Percentiles rank a stretch among this genome's conserved stretches.
Conservation (phyloP, 306 rosid genomes). For the Vicia sativa region DNA sequence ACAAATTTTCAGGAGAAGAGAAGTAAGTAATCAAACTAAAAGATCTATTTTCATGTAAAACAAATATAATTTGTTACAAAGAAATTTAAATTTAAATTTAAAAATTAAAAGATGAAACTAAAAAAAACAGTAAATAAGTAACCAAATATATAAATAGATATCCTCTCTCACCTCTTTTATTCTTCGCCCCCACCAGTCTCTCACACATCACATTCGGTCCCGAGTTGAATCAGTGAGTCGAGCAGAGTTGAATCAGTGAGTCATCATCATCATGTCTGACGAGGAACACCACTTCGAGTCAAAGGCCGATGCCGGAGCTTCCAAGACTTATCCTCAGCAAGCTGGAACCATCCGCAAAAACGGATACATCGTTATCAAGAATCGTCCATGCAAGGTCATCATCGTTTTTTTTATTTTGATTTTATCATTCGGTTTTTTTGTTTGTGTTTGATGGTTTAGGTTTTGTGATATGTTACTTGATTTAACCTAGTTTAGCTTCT, state of each 20-base stretch:
- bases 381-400: slow-evolving; percentile 79
- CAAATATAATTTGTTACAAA: too few relatives aligned
- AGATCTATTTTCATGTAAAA: too few relatives aligned
- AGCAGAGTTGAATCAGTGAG: neutral
- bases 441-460: neutral
- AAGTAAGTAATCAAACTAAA: too few relatives aligned
- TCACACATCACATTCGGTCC: neutral
- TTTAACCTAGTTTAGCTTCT: neutral
- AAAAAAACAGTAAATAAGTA: too few relatives aligned
- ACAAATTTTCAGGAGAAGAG: too few relatives aligned
- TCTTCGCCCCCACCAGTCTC: slow-evolving; percentile 28
- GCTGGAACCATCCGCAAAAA: slow-evolving; percentile 53
- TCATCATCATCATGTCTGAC: slow-evolving; percentile 34
- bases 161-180: neutral
- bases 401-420: neutral
- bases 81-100: too few relatives aligned
- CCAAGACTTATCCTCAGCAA: slow-evolving; percentile 39
- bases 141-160: slow-evolving; percentile 18
- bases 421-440: neutral
- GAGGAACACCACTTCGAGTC: slow-evolving; percentile 43
- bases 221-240: slow-evolving; percentile 33
- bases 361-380: slow-evolving; percentile 87
- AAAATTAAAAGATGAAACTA: too few relatives aligned
- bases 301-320: slow-evolving; percentile 47
- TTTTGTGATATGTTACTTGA: slow-evolving; percentile 1